phyloP scores from a whole-genome alignment of 139 green algal genomes.

The Closterium sp. region DNA sequence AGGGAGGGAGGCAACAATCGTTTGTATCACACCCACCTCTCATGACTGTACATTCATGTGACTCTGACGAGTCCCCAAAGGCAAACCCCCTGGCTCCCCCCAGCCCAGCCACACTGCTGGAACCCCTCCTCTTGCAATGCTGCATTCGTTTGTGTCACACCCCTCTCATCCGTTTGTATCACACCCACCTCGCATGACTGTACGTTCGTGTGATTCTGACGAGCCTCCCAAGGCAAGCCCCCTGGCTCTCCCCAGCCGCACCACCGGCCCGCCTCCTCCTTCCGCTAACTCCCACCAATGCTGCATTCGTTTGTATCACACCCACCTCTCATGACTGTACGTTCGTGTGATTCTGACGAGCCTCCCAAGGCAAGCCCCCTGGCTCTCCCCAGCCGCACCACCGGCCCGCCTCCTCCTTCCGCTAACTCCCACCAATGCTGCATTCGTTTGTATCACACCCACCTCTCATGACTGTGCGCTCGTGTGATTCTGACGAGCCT shows the following conservation, averaged over 20 bases:
- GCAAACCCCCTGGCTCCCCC: no score
- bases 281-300: constrained; percentile 78
- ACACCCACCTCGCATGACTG: constrained; percentile 62
- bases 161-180: no score
- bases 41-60: no score
- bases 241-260: constrained; percentile 52
- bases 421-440: no score
- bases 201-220: constrained; percentile 80
- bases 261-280: constrained; percentile 57
- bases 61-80: no score
- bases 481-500: constrained; percentile 79
- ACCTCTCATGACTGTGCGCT: constrained; percentile 70
- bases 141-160: no score
- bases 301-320: no score
- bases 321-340: constrained; percentile 64
- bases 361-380: constrained; percentile 71
- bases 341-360: constrained; percentile 81
- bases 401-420: constrained; percentile 53
- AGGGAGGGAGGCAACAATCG: no score
- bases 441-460: not conserved
- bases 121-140: no score
- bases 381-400: constrained; percentile 51
- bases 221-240: constrained; percentile 71
- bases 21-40: no score
- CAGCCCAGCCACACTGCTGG: no score